These are phyloP conservation scores for Komagataella pseudopastoris DNA, from an alignment of 805 yeast species.

Conservation along the genomic window DNA sequence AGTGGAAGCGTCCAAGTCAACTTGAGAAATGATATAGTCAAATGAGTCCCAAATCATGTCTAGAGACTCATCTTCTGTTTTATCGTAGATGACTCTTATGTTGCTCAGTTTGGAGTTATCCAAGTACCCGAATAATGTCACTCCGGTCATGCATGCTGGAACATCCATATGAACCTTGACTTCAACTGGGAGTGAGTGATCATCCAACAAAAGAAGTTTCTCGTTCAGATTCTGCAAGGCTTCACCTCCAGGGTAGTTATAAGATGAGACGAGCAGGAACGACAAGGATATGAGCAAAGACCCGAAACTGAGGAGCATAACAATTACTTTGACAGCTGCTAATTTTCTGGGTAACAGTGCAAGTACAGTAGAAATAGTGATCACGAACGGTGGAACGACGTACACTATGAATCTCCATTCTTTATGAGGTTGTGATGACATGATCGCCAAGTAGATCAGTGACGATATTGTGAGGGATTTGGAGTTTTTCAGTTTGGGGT, in stretches of 20 bases:
- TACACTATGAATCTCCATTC: slow-evolving; percentile 89
- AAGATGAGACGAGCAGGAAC: slow-evolving; percentile 35
- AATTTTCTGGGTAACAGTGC: slow-evolving; percentile 11
- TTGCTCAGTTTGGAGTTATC: slow-evolving; percentile 15
- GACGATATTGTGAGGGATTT: slow-evolving; percentile 38
- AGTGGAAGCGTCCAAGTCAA: slow-evolving; percentile 6
- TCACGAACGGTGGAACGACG: slow-evolving; percentile 52
- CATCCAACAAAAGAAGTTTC: slow-evolving; percentile 13
- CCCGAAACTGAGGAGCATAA: slow-evolving; percentile 6
- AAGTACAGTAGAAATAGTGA: slow-evolving; percentile 53
- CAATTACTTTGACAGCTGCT: not conserved
- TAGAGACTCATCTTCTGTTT: slow-evolving; percentile 39
- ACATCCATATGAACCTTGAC: slow-evolving; percentile 60
- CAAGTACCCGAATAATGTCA: slow-evolving; percentile 59
- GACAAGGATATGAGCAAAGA: slow-evolving; percentile 18
- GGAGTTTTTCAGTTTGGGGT: slow-evolving; percentile 14
- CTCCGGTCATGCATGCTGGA: slow-evolving; percentile 81
- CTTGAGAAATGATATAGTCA: slow-evolving; percentile 28
- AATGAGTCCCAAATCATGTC: slow-evolving; percentile 29
- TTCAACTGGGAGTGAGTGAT: slow-evolving; percentile 4
- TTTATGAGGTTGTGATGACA: slow-evolving; percentile 83
- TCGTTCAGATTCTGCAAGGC: slow-evolving; percentile 48
- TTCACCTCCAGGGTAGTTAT: slow-evolving; percentile 83
- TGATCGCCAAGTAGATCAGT: slow-evolving; percentile 36
- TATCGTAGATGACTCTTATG: slow-evolving; percentile 45